A percentile compares a stretch with the other conserved stretches of the same genome.
phyloP scores from a whole-genome alignment of 805 yeast species.

The Starmerella tilneyi region DNA sequence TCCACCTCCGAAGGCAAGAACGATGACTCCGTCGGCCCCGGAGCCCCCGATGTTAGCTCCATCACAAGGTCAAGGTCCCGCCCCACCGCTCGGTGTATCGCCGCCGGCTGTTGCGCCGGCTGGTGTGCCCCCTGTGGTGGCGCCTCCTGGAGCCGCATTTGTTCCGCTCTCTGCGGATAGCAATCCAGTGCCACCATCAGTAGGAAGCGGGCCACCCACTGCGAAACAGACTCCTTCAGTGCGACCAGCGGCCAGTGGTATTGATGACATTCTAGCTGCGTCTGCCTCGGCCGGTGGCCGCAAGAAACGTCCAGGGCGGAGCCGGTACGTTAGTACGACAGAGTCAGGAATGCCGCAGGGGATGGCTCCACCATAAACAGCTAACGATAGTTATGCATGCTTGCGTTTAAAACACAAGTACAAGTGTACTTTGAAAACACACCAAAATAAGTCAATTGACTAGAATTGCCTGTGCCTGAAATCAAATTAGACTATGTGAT shows the following conservation, averaged over 20 bases:
- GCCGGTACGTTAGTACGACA: constrained; percentile 34
- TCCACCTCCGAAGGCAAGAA: constrained; percentile 51
- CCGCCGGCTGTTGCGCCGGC: constrained; percentile 9
- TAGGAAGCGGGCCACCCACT: neutral
- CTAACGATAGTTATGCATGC: neutral
- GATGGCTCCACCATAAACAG: neutral
- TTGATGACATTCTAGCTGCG: constrained; percentile 38
- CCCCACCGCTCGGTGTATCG: constrained; percentile 3
- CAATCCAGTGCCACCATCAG: constrained; percentile 14
- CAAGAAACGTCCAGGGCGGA: constrained; percentile 16
- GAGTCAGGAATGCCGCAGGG: constrained; percentile 29
- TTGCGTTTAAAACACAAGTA: too few species aligned
- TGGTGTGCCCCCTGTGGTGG: constrained; percentile 15
- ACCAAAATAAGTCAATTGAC: too few species aligned
- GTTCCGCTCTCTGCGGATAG: too few species aligned
- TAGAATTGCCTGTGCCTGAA: too few species aligned
- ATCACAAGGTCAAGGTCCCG: constrained; percentile 8
- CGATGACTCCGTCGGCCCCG: too few species aligned
- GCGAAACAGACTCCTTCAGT: too few species aligned
- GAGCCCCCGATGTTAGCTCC: neutral
- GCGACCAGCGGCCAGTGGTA: constrained; percentile 29
- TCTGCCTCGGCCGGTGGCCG: constrained; percentile 8
- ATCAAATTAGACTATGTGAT: too few species aligned
- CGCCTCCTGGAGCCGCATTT: too few species aligned
- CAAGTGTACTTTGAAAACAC: too few species aligned